Percentiles rank a stretch among this genome's conserved stretches.
These are phyloP conservation scores for Syzygium grande DNA, from an alignment of 345 rosid species.

Conservation along the genomic window DNA sequence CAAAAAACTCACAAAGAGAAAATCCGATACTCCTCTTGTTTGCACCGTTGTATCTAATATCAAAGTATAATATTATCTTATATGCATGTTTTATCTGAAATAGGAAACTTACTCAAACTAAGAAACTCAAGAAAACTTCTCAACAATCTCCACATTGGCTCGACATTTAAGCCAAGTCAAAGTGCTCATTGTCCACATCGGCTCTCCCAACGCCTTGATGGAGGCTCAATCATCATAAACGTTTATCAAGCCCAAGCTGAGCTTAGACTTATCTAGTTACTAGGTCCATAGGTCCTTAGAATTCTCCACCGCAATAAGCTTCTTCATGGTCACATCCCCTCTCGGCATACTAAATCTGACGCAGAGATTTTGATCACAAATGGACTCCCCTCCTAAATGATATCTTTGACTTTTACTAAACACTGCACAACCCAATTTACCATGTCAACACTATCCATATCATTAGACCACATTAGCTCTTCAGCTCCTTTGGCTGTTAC, in stretches of 20 bases:
- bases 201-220: background rate
- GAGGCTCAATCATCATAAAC: background rate
- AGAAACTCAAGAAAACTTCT: background rate
- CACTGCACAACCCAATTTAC: background rate
- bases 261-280: background rate
- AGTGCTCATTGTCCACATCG: background rate
- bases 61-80: background rate
- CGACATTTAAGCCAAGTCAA: background rate
- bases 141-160: background rate
- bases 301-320: background rate
- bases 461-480: background rate
- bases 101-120: background rate
- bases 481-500: background rate
- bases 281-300: background rate
- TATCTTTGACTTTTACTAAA: background rate
- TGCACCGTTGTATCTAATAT: background rate
- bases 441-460: background rate
- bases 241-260: background rate
- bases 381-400: background rate
- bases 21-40: background rate
- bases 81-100: background rate
- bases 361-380: background rate
- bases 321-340: background rate
- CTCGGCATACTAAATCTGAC: background rate
- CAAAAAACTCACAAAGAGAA: background rate